Evolutionary conservation across 208 protist genomes (phyloP), one percentile per base, ranked within the genome.

Genomic region (Strigomonas culicis): DNA sequence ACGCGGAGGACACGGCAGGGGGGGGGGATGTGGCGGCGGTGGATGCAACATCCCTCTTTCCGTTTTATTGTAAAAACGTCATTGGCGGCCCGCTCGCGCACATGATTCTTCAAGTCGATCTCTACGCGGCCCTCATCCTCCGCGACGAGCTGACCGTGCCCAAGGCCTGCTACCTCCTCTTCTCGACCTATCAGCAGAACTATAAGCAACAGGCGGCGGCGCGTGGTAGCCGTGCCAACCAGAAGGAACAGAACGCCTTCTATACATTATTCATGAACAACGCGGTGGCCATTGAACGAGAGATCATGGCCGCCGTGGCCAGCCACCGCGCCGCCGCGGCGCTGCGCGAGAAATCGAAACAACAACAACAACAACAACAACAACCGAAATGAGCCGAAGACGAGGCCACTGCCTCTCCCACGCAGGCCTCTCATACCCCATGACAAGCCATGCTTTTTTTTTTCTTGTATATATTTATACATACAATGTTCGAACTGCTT

Each of bases 141-240:
- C 76, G 84, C 28, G 60, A 68, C 11, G 79, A 86, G 28, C 70
- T 90, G 25, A 79, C 79, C 13, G 46, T 88, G n/a, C 63, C 82
- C 3, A 74, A 76, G 28, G 87, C 87, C 32, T 94, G 87, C 69
- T 83, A 73, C 77, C 77, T 82, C 2, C 64, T 88, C 28, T 60
- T 91, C 3, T 77, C 63, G 27, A 84, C 90, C 63, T 81, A 75
- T 27, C 79, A 75, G 50, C 51, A 44, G 27, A 30, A 19, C 49
- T 19, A 10, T 7, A 6, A 19, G 49, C 21, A 19, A 8, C 10
- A 24, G 6, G 27, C 21, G 49, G 49, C 49, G 49, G 21, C 49
- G 49, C 10, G 17, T 46, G 39, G 17, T n/a, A 46, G 17, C 39
- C 39, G 39, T 46, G 25, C 13, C n/a, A 15, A 28, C 28, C 36